Evolutionary conservation across 2,329 filamentous ascomycete genomes (phyloP).

Genomic region (Hypoxylon sp.): DNA sequence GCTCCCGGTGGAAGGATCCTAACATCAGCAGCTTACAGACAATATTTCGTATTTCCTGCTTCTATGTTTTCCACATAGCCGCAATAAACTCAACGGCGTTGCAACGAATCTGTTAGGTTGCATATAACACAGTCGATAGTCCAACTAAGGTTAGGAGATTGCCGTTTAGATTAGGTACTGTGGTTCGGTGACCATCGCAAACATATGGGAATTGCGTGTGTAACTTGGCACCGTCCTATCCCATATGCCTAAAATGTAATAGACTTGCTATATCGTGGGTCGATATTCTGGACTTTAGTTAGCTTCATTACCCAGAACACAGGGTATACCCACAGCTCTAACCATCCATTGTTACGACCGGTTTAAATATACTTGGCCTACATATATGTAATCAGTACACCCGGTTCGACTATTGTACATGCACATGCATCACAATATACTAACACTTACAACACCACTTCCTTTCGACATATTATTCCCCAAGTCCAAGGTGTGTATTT

Average conservation of each 20-base stretch:
- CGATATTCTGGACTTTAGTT: conserved; percentile 29
- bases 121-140: conserved; percentile 3
- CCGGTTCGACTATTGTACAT: conserved; percentile 22
- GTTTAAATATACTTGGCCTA: conserved; percentile 24
- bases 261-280: conserved; percentile 31
- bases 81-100: conserved; percentile 7
- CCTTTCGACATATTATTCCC: conserved; percentile 4
- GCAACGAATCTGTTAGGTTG: conserved; percentile 13
- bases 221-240: conserved; percentile 35
- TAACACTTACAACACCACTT: conserved; percentile 11
- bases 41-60: not conserved
- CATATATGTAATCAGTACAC: conserved; percentile 24
- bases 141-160: conserved; percentile 25
- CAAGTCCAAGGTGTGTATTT: not conserved
- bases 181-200: conserved; percentile 29
- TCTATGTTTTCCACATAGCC: not conserved
- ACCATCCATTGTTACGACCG: conserved; percentile 23
- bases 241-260: conserved; percentile 36
- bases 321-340: conserved; percentile 34
- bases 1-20: conserved; percentile 10
- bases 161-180: conserved; percentile 26
- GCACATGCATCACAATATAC: not conserved
- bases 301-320: conserved; percentile 32
- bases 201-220: conserved; percentile 26
- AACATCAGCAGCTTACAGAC: conserved; percentile 7